Evolutionary conservation across 768 basidiomycete genomes (phyloP), one percentile per base, ranked within the genome.

Genomic region (Boletales sp.): DNA sequence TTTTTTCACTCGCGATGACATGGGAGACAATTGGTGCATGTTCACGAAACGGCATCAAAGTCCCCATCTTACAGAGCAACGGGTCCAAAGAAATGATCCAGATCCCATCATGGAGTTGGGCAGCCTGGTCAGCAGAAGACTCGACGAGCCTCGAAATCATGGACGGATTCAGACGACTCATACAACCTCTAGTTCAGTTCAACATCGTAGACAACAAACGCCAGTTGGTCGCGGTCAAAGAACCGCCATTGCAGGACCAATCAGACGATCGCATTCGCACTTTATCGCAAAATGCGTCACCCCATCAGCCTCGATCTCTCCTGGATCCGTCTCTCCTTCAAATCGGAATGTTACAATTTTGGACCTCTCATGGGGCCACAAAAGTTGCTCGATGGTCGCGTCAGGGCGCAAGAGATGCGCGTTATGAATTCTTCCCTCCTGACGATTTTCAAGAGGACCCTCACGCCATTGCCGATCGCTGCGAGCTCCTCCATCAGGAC

Each of bases 81-180:
- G 57, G 56, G 10, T 39, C 47, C 1, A 41, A 40, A 35, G 10
- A 51, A n/a, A 45, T 38, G 40, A 30, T 53, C 1, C 37, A 48
- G 3, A 31, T 59, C 2, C 58, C 58, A 31, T 60, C 58, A 6
- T 59, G 58, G 58, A 59, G 58, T 27, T 59, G 58, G 58, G 51
- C 41, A 1, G 51, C 51, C 5, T 52, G 51, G 47, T 57, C 50
- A 21, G 47, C 32, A 11, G 14, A 38, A 31, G 27, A 45, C 15
- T 19, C 30, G 4, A 3, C 8, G 2, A 14, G 8, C 30, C 4
- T 2, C 21, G 14, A n/a, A 2, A 10, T 21, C 37, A 46, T 8
- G 5, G 18, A 2, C 1, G 13, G 40, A 5, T 0, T 24, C 7
- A 4, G n/a, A 4, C 0, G 18, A 0, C 5, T 10, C 9, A 30